Conservation (phyloP, 164 flowering plant genomes). For the Vitis amurensis region DNA sequence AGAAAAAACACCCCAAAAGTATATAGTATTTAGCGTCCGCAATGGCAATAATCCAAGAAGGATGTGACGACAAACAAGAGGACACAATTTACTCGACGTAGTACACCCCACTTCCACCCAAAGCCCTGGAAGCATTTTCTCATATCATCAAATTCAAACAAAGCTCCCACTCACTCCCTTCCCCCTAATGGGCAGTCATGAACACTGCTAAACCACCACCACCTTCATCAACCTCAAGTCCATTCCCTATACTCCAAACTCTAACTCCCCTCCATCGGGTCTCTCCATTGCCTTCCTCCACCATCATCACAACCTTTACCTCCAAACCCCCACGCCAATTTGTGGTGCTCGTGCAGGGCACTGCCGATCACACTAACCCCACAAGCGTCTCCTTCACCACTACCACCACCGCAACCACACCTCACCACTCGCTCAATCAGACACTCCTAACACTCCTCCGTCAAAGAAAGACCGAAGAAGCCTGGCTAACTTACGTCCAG, state of each 20-base stretch:
- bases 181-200: conserved; percentile 45
- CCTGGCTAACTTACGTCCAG: conserved; percentile 62
- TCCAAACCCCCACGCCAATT: conserved; percentile 18
- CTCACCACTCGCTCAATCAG: conserved; percentile 25
- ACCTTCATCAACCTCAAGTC: conserved; percentile 14
- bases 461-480: conserved; percentile 81
- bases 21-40: too few species aligned
- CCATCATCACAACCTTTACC: conserved; percentile 16
- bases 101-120: conserved; percentile 25
- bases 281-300: conserved; percentile 20
- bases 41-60: too few species aligned
- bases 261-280: conserved; percentile 23
- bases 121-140: too few species aligned
- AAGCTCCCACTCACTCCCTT: neutral
- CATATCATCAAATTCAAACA: too few species aligned
- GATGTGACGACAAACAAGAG: conserved; percentile 9
- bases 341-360: conserved; percentile 19
- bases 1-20: too few species aligned
- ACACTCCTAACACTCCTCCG: conserved; percentile 63
- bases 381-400: conserved; percentile 15
- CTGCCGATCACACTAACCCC: conserved; percentile 24
- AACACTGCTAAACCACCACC: conserved; percentile 17
- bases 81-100: conserved; percentile 19
- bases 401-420: conserved; percentile 11
- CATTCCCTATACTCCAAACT: conserved; percentile 21